Evolutionary conservation across 306 rosid genomes (phyloP).

Genomic region (Glycine tomentella): DNA sequence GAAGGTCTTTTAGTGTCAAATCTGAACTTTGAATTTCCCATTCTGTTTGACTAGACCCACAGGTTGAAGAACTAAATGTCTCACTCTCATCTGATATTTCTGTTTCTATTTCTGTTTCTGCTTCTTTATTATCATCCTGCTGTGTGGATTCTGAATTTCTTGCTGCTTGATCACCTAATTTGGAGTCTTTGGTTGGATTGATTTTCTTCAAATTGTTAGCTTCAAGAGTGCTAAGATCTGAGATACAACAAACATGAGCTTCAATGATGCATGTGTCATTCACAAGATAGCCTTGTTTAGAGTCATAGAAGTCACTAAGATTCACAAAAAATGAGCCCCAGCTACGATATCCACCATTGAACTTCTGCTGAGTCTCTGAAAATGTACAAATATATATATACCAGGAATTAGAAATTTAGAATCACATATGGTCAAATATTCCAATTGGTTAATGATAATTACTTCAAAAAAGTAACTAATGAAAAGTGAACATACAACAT

Average conservation of each 20-base stretch:
- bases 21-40: slow-evolving; percentile 34
- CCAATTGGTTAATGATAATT: slow-evolving; percentile 1
- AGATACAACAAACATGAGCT: slow-evolving; percentile 67
- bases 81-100: slow-evolving; percentile 34
- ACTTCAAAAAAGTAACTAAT: not conserved
- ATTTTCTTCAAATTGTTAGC: not conserved
- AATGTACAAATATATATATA: not conserved
- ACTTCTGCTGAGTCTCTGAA: slow-evolving; percentile 81
- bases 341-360: slow-evolving; percentile 81
- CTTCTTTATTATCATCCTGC: slow-evolving; percentile 16
- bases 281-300: slow-evolving; percentile 72
- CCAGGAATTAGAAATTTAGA: slow-evolving; percentile 3
- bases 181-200: not conserved
- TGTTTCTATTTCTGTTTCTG: not conserved
- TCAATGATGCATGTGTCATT: slow-evolving; percentile 73
- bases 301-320: slow-evolving; percentile 72
- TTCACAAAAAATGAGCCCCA: slow-evolving; percentile 86
- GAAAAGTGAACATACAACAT: not conserved
- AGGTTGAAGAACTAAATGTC: slow-evolving; percentile 1
- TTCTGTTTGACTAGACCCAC: slow-evolving; percentile 29
- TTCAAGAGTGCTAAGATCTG: slow-evolving; percentile 3
- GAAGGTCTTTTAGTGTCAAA: slow-evolving; percentile 44
- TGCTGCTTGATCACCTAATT: not conserved
- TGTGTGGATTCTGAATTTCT: slow-evolving; percentile 20
- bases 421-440: not conserved